Evolutionary conservation across 2,329 filamentous ascomycete genomes (phyloP), one percentile per base, ranked within the genome.

Genomic region (Plectosphaerella cucumerina): DNA sequence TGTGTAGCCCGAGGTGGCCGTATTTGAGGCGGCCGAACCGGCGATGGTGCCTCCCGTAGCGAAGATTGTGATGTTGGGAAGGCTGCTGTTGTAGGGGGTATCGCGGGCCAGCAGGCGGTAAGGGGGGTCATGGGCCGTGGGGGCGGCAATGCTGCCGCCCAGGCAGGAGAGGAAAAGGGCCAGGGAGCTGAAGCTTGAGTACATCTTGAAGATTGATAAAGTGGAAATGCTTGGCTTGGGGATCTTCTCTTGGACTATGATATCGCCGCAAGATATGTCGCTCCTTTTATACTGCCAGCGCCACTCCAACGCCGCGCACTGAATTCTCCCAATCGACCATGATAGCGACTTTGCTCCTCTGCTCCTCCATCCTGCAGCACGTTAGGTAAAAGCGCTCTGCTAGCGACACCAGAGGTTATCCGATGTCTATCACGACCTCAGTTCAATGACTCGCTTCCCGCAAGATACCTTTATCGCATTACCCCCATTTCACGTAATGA

Each of bases 31-130:
- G 1, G 73, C 75, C 52, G 73, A 71, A 2, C 77, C 78, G 14
- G 81, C 81, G 45, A 84, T 84, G 10, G 81, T 85, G 34, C 81
- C 81, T 15, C 80, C 80, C 6, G 76, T 81, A 6, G 74, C 75
- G 56, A 78, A 80, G 54, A 82, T 78, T 52, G 77, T 82, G 48
- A 83, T 67, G 58, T 81, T 81, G 10, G 77, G 78, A 0, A 81
- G 69, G 33, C 66, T 71, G n/a, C 67, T 65, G 51, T 77, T 75
- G 54, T 49, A 37, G 35, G 35, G 35, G 12, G 14, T 12, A 14
- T 37, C 35, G 17, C 35, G 35, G 17, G 35, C 17, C 4, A n/a
- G 14, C 5, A 37, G 35, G 4, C 14, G 15, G 17, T 15, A 37
- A 2, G 35, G 35, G 4, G 17, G 17, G 15, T 15, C 17, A 37